Evolutionary conservation across 352 stramenopile species (phyloP).

Genomic region (Aphanomyces euteiches): DNA sequence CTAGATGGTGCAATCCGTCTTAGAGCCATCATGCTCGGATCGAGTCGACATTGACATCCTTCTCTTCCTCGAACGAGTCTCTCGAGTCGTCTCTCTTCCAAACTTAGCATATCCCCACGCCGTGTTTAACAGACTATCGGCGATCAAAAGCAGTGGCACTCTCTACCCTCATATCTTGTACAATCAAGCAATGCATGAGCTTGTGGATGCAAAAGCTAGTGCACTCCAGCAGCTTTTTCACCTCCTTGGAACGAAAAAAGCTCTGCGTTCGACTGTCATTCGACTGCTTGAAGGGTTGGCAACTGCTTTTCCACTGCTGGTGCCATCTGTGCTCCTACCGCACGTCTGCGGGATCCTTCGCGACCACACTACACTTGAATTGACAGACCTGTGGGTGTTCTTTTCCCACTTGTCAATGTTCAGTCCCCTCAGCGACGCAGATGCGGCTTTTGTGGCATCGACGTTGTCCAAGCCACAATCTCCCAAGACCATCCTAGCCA

Average conservation of each 20-base stretch:
- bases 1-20: too few relatives aligned
- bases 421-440: neutral
- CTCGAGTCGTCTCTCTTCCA: neutral
- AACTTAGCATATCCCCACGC: neutral
- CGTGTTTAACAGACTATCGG: neutral
- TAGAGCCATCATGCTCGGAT: neutral
- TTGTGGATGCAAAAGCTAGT: neutral
- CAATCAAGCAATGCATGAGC: conserved; percentile 4
- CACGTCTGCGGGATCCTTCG: neutral
- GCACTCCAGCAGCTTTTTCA: conserved; percentile 4
- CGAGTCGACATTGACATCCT: conserved; percentile 6
- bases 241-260: neutral
- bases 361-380: neutral
- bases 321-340: neutral
- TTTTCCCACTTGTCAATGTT: conserved; percentile 16
- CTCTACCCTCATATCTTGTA: conserved; percentile 10
- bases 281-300: conserved; percentile 9
- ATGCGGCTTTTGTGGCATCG: neutral
- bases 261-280: neutral
- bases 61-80: neutral
- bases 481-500: neutral
- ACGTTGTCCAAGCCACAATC: neutral
- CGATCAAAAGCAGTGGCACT: neutral
- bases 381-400: conserved; percentile 4
- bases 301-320: neutral